Conservation (phyloP, 2,329 filamentous ascomycete genomes). For the Sarocladiaceae sp. region DNA sequence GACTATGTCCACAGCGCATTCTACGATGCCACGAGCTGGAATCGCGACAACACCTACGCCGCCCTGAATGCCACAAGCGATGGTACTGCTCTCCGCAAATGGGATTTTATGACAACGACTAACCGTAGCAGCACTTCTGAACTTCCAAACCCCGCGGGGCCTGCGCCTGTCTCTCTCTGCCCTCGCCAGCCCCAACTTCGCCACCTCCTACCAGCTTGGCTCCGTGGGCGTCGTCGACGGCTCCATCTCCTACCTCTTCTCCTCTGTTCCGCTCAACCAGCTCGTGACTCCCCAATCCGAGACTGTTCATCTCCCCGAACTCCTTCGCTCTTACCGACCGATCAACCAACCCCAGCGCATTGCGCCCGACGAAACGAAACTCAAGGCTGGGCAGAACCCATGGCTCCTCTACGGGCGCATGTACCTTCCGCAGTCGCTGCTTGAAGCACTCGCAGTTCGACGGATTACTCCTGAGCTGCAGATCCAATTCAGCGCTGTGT, state of each 20-base stretch:
- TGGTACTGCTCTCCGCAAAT: conserved; percentile 43
- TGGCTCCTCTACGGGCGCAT: conserved; percentile 72
- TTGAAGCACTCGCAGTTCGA: conserved; percentile 81
- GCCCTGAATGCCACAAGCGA: conserved; percentile 78
- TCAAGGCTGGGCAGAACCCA: conserved; percentile 27
- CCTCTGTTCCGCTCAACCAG: conserved; percentile 70
- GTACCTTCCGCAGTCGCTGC: conserved; percentile 77
- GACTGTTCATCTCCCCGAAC: conserved; percentile 68
- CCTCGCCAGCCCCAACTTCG: conserved; percentile 87
- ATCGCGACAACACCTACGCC: conserved; percentile 87
- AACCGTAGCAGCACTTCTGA: conserved; percentile 63
- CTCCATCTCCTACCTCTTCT: conserved; percentile 95
- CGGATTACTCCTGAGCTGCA: conserved; percentile 74
- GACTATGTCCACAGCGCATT: conserved; percentile 93
- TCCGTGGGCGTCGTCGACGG: conserved; percentile 90
- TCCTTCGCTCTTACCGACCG: conserved; percentile 80
- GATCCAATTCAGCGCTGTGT: conserved; percentile 75
- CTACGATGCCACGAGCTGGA: conserved; percentile 82
- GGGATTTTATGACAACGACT: conserved; percentile 16
- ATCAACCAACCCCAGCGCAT: conserved; percentile 35
- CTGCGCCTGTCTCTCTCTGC: conserved; percentile 85
- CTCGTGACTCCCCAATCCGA: conserved; percentile 65
- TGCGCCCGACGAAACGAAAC: conserved; percentile 22
- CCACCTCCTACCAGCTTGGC: conserved; percentile 87
- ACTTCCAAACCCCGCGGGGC: conserved; percentile 82